Conservation (phyloP, 768 basidiomycete genomes). For the Strobilomyces confusus region DNA sequence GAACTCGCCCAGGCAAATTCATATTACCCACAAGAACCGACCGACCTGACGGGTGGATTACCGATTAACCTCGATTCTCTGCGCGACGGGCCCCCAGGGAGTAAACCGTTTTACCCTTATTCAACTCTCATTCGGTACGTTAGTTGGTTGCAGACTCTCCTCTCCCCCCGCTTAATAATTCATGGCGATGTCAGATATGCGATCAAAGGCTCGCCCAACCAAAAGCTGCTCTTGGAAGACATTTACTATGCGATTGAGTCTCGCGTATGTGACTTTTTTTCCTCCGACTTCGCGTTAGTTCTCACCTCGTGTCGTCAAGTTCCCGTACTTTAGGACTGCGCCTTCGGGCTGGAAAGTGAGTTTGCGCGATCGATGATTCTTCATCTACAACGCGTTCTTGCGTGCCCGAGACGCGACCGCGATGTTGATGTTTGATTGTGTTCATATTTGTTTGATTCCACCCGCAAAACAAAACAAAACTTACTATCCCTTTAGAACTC, state of each 20-base stretch:
- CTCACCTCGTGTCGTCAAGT: conserved; percentile 41
- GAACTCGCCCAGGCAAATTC: conserved; percentile 53
- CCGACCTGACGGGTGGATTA: conserved; percentile 77
- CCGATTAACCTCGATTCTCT: conserved; percentile 86
- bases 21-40: conserved; percentile 72
- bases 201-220: conserved; percentile 87
- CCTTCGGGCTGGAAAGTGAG: conserved; percentile 92
- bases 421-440: conserved; percentile 63
- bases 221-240: conserved; percentile 81
- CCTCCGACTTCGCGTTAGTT: not conserved
- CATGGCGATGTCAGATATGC: conserved; percentile 57
- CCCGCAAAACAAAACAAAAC: conserved; percentile 28
- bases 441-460: conserved; percentile 51
- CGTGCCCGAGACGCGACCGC: conserved; percentile 42
- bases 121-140: conserved; percentile 85
- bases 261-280: conserved; percentile 49
- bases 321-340: conserved; percentile 84
- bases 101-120: conserved; percentile 89
- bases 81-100: conserved; percentile 82
- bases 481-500: conserved; percentile 60
- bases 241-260: conserved; percentile 92
- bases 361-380: conserved; percentile 6
- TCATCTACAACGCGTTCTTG: conserved; percentile 3
- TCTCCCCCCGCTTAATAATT: not conserved
- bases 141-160: not conserved